Evolutionary conservation across 768 basidiomycete species (phyloP).

Genomic region (Lactarius trivialis): DNA sequence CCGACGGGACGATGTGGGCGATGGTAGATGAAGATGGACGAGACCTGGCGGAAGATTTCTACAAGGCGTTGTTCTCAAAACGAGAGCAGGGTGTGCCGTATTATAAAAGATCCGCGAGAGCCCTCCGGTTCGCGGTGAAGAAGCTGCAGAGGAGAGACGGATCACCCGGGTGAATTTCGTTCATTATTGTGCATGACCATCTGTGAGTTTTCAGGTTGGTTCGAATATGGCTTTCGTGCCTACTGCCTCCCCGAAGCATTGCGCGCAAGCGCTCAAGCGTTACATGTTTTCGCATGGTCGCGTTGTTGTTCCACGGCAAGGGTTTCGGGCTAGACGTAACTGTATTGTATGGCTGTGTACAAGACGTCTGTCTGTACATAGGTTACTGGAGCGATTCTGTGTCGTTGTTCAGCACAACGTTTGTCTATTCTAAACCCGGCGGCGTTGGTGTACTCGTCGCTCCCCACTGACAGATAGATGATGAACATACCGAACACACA

Average conservation of each 20-base stretch:
- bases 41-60: background rate
- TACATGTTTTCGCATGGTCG: too few relatives aligned
- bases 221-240: background rate
- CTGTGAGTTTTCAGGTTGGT: background rate
- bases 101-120: background rate
- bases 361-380: too few relatives aligned
- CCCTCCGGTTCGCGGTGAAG: background rate
- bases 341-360: too few relatives aligned
- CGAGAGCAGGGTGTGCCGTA: background rate
- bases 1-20: background rate
- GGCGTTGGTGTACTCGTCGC: too few relatives aligned
- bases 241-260: background rate
- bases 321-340: too few relatives aligned
- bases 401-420: too few relatives aligned
- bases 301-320: too few relatives aligned
- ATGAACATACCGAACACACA: too few relatives aligned
- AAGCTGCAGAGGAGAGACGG: background rate
- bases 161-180: background rate
- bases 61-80: background rate
- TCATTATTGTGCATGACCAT: background rate
- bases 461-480: too few relatives aligned
- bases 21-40: background rate
- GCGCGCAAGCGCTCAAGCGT: background rate
- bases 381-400: too few relatives aligned
- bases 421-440: too few relatives aligned